Conservation (phyloP, 2,329 filamentous ascomycete genomes). For the Westerdykella sp. region DNA sequence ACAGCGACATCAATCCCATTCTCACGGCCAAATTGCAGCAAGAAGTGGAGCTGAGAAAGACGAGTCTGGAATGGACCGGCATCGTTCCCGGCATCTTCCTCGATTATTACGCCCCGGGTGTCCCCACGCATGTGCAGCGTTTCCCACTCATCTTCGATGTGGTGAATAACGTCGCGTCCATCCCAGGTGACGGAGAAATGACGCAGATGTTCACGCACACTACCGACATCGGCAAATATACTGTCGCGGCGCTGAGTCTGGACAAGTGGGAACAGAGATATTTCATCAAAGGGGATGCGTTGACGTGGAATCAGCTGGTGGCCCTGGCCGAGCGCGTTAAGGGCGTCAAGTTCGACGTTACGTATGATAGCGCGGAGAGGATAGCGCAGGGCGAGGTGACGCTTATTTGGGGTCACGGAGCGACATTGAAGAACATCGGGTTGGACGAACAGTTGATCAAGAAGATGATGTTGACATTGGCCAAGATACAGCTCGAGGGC, state of each 20-base stretch:
- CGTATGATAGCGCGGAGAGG: constrained; percentile 11
- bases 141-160: constrained; percentile 9
- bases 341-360: constrained; percentile 11
- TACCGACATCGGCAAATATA: constrained; percentile 45
- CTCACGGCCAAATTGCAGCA: not conserved
- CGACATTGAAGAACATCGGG: constrained; percentile 4
- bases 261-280: constrained; percentile 40
- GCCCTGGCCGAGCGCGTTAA: constrained; percentile 5
- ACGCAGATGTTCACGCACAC: constrained; percentile 46
- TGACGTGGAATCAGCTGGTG: constrained; percentile 11
- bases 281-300: constrained; percentile 9
- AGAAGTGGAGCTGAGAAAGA: constrained; percentile 8
- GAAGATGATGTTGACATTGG: constrained; percentile 1
- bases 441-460: not conserved
- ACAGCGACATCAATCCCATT: constrained; percentile 1
- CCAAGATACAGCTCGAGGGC: constrained; percentile 6
- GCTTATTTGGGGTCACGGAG: constrained; percentile 7
- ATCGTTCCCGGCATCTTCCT: constrained; percentile 22
- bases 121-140: constrained; percentile 6
- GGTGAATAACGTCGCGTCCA: constrained; percentile 32
- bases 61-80: constrained; percentile 17
- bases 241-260: constrained; percentile 39
- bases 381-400: constrained; percentile 8
- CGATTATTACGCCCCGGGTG: constrained; percentile 18
- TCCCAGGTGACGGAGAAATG: constrained; percentile 46